phyloP scores from a whole-genome alignment of 345 rosid genomes.

The Linum tenue region DNA sequence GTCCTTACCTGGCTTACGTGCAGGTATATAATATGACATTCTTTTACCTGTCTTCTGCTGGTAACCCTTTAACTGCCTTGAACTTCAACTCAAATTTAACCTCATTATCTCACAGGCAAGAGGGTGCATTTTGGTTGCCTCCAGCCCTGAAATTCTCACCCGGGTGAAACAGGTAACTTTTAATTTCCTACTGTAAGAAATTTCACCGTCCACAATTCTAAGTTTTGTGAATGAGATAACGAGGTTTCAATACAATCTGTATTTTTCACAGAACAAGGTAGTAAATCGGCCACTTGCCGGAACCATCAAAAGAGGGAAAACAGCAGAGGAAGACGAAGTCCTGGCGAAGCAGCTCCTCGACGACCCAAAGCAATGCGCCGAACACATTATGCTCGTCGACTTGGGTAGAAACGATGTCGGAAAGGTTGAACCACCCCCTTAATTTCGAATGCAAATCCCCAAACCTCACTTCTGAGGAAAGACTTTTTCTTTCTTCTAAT shows the following conservation, averaged over 20 bases:
- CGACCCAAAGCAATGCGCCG: slow-evolving; percentile 78
- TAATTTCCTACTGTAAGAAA: background rate
- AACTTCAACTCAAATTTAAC: background rate
- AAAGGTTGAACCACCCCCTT: slow-evolving; percentile 32
- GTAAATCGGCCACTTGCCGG: slow-evolving; percentile 88
- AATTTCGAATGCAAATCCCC: background rate
- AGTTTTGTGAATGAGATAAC: background rate
- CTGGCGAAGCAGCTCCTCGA: slow-evolving; percentile 41
- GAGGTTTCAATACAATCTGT: background rate
- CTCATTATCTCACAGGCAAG: slow-evolving; percentile 42
- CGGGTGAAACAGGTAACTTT: slow-evolving; percentile 60
- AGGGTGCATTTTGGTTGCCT: slow-evolving; percentile 80
- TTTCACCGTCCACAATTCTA: background rate
- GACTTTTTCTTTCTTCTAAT: background rate
- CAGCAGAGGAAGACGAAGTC: slow-evolving; percentile 48
- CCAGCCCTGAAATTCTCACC: slow-evolving; percentile 93
- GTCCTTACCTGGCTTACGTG: slow-evolving; percentile 84
- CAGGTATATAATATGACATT: slow-evolving; percentile 37
- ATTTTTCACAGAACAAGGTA: slow-evolving; percentile 47
- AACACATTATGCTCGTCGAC: slow-evolving; percentile 88
- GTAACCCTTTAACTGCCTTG: background rate
- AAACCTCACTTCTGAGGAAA: background rate
- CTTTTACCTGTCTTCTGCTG: background rate
- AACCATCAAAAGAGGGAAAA: slow-evolving; percentile 69
- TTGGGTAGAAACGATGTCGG: slow-evolving; percentile 85